Conservation (phyloP, 108 stramenopile species). For the Licmophora abbreviata region DNA sequence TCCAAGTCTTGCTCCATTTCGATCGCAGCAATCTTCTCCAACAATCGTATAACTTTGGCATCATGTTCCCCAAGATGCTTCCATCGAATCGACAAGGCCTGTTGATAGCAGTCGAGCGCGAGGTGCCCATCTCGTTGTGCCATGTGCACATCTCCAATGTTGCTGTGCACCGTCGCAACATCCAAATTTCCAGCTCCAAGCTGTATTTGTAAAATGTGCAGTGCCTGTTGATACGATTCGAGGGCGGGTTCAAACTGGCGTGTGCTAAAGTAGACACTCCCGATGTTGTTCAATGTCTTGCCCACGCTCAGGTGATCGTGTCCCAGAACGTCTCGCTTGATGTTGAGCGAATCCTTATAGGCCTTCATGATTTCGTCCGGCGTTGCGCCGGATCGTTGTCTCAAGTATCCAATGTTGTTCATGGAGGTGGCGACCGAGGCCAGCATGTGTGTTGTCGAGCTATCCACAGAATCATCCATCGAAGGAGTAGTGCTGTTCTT, state of each 20-base stretch:
- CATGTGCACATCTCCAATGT: constrained; percentile 54
- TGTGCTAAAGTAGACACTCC: constrained; percentile 49
- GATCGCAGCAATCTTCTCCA: constrained; percentile 46
- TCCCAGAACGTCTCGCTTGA: constrained; percentile 48
- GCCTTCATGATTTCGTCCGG: constrained; percentile 51
- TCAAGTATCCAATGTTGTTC: constrained; percentile 55
- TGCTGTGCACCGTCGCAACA: constrained; percentile 57
- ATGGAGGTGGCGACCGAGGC: constrained; percentile 57
- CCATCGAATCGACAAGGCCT: constrained; percentile 34
- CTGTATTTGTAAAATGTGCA: constrained; percentile 33
- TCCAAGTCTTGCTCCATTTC: too few relatives aligned
- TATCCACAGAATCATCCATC: not conserved
- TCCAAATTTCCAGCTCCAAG: constrained; percentile 49
- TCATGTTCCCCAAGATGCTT: constrained; percentile 22
- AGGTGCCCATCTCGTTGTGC: constrained; percentile 11
- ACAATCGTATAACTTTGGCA: constrained; percentile 33
- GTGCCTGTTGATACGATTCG: constrained; percentile 43
- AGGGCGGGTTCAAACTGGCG: constrained; percentile 43
- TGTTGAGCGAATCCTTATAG: constrained; percentile 45
- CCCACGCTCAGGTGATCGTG: constrained; percentile 57
- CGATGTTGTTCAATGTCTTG: constrained; percentile 70
- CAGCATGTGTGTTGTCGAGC: constrained; percentile 17
- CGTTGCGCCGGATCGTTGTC: constrained; percentile 42
- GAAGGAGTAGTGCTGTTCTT: not conserved
- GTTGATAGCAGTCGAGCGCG: constrained; percentile 17